A percentile compares a stretch with the other conserved stretches of the same genome.
Conservation (phyloP, 2,329 filamentous ascomycete genomes). For the Cladophialophora carrionii region DNA sequence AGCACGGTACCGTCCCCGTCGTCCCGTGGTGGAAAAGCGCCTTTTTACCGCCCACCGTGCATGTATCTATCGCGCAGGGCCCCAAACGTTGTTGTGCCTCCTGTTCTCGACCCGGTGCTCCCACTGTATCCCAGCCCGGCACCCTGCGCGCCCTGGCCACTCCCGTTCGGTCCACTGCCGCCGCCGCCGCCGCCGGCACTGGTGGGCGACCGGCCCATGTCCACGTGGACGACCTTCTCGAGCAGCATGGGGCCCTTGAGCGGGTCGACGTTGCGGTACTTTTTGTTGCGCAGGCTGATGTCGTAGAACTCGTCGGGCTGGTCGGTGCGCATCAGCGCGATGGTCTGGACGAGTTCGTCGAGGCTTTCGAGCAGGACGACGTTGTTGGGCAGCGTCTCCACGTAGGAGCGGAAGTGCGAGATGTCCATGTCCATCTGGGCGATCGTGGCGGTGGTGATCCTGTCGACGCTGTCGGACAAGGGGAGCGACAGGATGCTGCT, state of each 20-base stretch:
- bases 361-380: conserved; percentile 86
- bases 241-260: conserved; percentile 83
- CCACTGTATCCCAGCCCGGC: conserved; percentile 41
- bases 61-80: conserved; percentile 38
- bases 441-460: conserved; percentile 86
- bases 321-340: conserved; percentile 81
- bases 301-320: conserved; percentile 98
- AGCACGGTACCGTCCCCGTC: not conserved
- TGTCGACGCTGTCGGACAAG: conserved; percentile 74
- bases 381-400: conserved; percentile 76
- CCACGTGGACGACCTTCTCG: conserved; percentile 67
- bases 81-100: conserved; percentile 33
- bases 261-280: conserved; percentile 90
- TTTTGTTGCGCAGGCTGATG: conserved; percentile 83
- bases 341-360: conserved; percentile 91
- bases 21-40: not conserved
- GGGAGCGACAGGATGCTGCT: conserved; percentile 77
- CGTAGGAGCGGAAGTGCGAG: conserved; percentile 80
- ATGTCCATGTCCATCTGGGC: conserved; percentile 80
- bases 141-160: conserved; percentile 48
- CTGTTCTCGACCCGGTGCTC: conserved; percentile 10
- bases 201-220: conserved; percentile 20
- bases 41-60: conserved; percentile 27
- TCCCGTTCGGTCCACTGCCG: conserved; percentile 9
- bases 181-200: too few species aligned